phyloP scores from a whole-genome alignment of 768 basidiomycete species.

The Coprinopsis marcescibilis region DNA sequence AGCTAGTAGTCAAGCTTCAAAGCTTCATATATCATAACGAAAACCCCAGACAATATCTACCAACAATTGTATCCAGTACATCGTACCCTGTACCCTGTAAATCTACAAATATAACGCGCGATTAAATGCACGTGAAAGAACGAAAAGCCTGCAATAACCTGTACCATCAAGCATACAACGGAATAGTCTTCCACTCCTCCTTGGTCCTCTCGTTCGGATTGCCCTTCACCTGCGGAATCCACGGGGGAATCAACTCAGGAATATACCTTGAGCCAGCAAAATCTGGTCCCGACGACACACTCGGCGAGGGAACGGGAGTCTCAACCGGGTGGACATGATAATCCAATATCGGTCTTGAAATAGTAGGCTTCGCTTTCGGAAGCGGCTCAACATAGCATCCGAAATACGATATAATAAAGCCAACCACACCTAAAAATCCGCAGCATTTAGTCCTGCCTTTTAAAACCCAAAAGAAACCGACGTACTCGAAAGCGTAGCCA shows the following conservation, averaged over 20 bases:
- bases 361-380: conserved; percentile 1
- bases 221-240: background rate
- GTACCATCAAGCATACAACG: background rate
- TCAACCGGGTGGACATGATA: conserved; percentile 1
- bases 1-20: background rate
- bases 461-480: background rate
- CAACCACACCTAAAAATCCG: conserved; percentile 2
- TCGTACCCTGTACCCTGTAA: background rate
- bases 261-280: background rate
- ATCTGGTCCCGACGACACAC: background rate
- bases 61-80: background rate
- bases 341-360: background rate
- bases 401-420: conserved; percentile 7
- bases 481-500: conserved; percentile 4
- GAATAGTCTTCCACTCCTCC: conserved; percentile 2
- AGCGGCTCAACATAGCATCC: conserved; percentile 4
- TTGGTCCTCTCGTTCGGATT: background rate
- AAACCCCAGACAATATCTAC: background rate
- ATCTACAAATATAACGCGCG: background rate
- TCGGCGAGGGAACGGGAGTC: background rate
- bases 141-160: background rate
- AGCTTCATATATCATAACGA: background rate
- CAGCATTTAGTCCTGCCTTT: background rate
- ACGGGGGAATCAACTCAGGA: background rate
- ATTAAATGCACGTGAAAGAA: background rate